A percentile compares a stretch with the other conserved stretches of the same genome.
Conservation (phyloP, 2,329 filamentous ascomycete species). For the Boeremia lycopersici region DNA sequence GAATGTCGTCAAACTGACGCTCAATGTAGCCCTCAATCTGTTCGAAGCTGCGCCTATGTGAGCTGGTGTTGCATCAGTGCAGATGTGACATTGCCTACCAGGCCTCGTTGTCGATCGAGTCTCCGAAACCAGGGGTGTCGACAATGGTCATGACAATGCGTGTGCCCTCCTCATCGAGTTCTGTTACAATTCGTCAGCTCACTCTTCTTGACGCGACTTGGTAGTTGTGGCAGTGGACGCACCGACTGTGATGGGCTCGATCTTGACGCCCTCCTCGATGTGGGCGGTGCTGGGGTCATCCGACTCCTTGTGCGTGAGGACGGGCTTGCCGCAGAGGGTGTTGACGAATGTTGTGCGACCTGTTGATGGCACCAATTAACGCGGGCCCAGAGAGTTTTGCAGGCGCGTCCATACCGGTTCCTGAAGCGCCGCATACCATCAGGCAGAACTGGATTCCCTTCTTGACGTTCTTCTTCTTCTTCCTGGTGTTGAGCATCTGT, state of each 20-base stretch:
- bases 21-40: constrained; percentile 99
- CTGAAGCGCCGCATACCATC: constrained; percentile 99
- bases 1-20: constrained; percentile 98
- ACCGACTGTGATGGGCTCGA: constrained; percentile 98
- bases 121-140: constrained; percentile 96
- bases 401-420: constrained; percentile 73
- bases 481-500: constrained; percentile 77
- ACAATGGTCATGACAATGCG: constrained; percentile 98
- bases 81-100: constrained; percentile 64
- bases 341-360: constrained; percentile 99
- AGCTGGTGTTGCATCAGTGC: constrained; percentile 15
- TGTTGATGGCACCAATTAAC: constrained; percentile 45
- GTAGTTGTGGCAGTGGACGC: constrained; percentile 45
- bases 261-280: constrained; percentile 95
- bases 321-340: constrained; percentile 94
- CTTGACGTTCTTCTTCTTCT: constrained; percentile 99
- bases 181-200: constrained; percentile 44
- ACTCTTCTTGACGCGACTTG: neutral
- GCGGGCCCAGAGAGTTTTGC: neutral
- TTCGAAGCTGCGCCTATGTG: constrained; percentile 71
- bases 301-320: constrained; percentile 87
- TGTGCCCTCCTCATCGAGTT: constrained; percentile 97
- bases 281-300: constrained; percentile 90
- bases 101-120: constrained; percentile 99
- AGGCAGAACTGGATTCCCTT: constrained; percentile 99